Base-by-base conservation (phyloP, 1,139 yeast species). In the Blastobotrys illinoisensis region DNA sequence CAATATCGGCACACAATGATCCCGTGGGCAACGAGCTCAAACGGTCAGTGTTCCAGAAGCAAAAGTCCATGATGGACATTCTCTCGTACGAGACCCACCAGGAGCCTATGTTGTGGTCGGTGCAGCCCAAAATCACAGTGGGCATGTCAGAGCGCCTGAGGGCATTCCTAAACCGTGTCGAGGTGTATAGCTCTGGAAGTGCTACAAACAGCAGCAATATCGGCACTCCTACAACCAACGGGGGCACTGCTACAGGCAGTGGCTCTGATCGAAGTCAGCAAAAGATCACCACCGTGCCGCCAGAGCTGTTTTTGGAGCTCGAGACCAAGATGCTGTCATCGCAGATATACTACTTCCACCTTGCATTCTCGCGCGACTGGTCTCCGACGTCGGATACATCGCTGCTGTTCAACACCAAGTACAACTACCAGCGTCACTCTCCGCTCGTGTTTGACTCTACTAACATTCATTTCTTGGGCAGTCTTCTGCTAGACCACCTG, bases 401-500 rank as follows among this genome's bases (percentile, higher is more conserved):
- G 0, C 69, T 84, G 51, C 68, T 83, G n/a, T 81, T 71, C 57
- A 62, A 76, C 55, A 76, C 76, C 47, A 72, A 75, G 36, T 66
- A 72, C 51, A 62, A 67, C 19, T 76, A 74, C 58, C 69, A 79
- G 36, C 75, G 79, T 48, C 76, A 74, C 54, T 79, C 80, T 56
- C 88, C 88, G 5, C 70, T 84, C 51, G 67, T 89, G 11, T 90
- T 89, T 73, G 86, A 86, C 66, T 81, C 87, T 50, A 75, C 77
- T 21, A 86, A 86, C 62, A 77, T 87, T 44, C 97, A 91, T 67
- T 89, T 86, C 67, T 71, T 91, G 58, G 87, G 95, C 5, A 74
- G 89, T 57, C 70, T 89, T 47, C 72, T 90, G 50, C 73, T 85
- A n/a, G 79, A 80, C 59, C 97, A 90, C 66, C 63, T 91, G 44